Conservation (phyloP, 306 rosid genomes). For the Mimosa bimucronata region DNA sequence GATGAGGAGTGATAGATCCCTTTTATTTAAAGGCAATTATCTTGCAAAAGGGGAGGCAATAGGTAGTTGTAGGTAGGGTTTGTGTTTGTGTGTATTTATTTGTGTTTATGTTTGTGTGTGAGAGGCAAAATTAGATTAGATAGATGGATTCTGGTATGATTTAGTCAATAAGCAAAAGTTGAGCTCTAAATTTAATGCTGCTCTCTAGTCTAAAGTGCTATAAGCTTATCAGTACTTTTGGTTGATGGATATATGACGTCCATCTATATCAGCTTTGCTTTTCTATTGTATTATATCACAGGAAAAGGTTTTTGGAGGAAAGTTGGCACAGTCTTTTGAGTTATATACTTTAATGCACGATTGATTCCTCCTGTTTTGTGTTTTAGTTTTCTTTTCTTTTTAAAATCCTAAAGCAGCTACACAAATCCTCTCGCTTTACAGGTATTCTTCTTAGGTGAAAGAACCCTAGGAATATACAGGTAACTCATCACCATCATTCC, state of each 20-base stretch:
- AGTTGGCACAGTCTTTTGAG: constrained; percentile 24
- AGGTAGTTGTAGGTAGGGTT: constrained; percentile 2
- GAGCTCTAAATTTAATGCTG: constrained; percentile 25
- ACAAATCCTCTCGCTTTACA: constrained; percentile 10
- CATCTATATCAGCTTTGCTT: background rate
- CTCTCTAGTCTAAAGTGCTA: background rate
- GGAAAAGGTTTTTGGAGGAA: background rate
- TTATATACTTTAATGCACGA: constrained; percentile 6
- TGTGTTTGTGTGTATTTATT: background rate
- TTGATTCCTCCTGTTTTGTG: constrained; percentile 11
- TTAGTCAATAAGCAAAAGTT: constrained; percentile 13
- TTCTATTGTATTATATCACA: background rate
- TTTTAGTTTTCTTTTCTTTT: background rate
- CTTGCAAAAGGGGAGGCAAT: constrained; percentile 6
- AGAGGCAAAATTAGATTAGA: background rate
- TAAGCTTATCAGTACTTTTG: background rate
- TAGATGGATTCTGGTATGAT: constrained; percentile 1
- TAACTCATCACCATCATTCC: background rate
- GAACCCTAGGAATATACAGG: constrained; percentile 25
- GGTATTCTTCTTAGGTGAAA: background rate
- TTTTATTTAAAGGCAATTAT: constrained; percentile 4
- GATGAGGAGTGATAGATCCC: background rate
- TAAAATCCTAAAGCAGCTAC: background rate
- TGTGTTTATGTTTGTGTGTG: background rate
- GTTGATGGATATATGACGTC: background rate